phyloP scores from a whole-genome alignment of 177 flowering plant genomes.

The Tripterygium wilfordii region DNA sequence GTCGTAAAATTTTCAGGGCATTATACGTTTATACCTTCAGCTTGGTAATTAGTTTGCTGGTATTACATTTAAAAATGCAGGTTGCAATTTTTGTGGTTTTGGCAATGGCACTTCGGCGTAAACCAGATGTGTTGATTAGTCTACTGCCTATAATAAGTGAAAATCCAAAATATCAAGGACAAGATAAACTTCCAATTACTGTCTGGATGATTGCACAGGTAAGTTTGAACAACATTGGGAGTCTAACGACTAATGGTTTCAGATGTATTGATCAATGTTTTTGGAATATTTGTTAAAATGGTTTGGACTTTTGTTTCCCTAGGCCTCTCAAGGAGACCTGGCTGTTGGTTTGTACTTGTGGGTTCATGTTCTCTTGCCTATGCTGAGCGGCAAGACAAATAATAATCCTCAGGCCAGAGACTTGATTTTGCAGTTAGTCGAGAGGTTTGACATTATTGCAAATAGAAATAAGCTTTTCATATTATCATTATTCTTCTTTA shows the following conservation, averaged over 20 bases:
- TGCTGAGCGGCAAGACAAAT: conserved; percentile 19
- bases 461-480: no score
- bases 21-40: neutral
- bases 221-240: no score
- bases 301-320: neutral
- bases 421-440: conserved; percentile 28
- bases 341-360: conserved; percentile 27
- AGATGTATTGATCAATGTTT: no score
- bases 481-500: neutral
- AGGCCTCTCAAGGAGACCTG: conserved; percentile 33
- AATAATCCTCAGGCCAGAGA: conserved; percentile 30
- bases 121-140: conserved; percentile 28
- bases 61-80: conserved; percentile 12
- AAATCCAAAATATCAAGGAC: conserved; percentile 28
- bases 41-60: neutral
- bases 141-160: conserved; percentile 20
- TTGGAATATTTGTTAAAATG: neutral
- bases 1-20: no score
- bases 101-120: conserved; percentile 29
- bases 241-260: no score
- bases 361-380: conserved; percentile 21
- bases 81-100: conserved; percentile 33
- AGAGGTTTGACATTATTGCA: conserved; percentile 17
- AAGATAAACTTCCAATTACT: conserved; percentile 31
- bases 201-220: conserved; percentile 35